Conservation (phyloP, 2,329 filamentous ascomycete genomes). For the Leptoxyphium fumago region DNA sequence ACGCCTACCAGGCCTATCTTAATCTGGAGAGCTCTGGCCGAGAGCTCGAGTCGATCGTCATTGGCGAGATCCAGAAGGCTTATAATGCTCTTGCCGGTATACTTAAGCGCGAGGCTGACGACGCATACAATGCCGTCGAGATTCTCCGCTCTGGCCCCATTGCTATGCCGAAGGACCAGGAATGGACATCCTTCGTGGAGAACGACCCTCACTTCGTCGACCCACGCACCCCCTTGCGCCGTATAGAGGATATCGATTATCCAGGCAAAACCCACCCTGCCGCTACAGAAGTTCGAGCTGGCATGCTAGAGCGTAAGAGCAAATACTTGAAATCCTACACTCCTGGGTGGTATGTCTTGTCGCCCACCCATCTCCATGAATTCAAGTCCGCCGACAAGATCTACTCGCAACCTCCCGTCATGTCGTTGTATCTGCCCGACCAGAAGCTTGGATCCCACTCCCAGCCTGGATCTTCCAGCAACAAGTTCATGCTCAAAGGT, state of each 20-base stretch:
- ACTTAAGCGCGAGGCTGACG: conserved; percentile 77
- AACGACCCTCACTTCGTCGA: conserved; percentile 77
- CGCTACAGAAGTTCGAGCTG: conserved; percentile 72
- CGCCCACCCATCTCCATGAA: conserved; percentile 92
- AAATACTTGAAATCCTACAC: conserved; percentile 98
- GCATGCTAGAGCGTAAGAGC: conserved; percentile 91
- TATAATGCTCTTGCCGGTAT: conserved; percentile 91
- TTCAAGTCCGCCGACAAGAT: conserved; percentile 97
- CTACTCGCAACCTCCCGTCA: conserved; percentile 67
- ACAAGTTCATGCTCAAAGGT: conserved; percentile 97
- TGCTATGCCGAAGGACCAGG: conserved; percentile 83
- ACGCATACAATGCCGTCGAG: conserved; percentile 62
- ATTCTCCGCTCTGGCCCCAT: conserved; percentile 73
- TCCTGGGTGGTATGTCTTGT: conserved; percentile 91
- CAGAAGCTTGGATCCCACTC: conserved; percentile 93
- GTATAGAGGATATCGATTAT: conserved; percentile 72
- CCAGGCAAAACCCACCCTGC: conserved; percentile 77
- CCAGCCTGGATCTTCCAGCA: conserved; percentile 64
- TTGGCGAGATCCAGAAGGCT: conserved; percentile 94
- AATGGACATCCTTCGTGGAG: conserved; percentile 75
- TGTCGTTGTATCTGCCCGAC: conserved; percentile 89
- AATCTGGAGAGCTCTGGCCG: conserved; percentile 89
- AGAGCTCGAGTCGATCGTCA: conserved; percentile 89
- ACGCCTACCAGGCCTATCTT: conserved; percentile 58
- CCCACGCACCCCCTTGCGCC: conserved; percentile 63